Conservation (phyloP, 768 basidiomycete genomes). For the Leccinellum luteum region DNA sequence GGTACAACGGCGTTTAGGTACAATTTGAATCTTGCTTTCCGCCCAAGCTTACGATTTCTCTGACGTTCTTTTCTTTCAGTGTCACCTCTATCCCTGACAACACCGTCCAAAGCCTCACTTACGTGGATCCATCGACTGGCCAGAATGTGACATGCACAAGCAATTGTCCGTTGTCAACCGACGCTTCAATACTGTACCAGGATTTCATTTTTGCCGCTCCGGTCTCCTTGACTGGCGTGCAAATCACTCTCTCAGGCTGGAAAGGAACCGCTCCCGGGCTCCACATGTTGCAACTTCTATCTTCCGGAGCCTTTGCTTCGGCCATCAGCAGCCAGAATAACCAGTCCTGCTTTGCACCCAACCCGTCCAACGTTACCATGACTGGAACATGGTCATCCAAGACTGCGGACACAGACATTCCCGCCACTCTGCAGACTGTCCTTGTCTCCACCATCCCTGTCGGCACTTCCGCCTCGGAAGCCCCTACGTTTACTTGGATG, state of each 20-base stretch:
- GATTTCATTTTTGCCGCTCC: constrained; percentile 81
- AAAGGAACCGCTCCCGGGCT: constrained; percentile 76
- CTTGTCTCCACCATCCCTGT: constrained; percentile 66
- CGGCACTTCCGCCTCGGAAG: constrained; percentile 54
- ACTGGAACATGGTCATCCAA: constrained; percentile 71
- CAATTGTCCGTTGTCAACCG: constrained; percentile 76
- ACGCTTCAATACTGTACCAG: constrained; percentile 79
- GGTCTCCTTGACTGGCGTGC: constrained; percentile 80
- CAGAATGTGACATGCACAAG: constrained; percentile 74
- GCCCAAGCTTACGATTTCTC: not conserved
- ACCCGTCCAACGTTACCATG: constrained; percentile 61
- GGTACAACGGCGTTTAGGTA: constrained; percentile 91
- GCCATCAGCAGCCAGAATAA: constrained; percentile 59
- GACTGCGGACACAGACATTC: constrained; percentile 65
- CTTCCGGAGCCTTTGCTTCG: constrained; percentile 88
- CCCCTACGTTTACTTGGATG: constrained; percentile 85
- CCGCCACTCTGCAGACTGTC: constrained; percentile 77
- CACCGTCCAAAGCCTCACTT: constrained; percentile 70
- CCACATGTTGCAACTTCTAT: constrained; percentile 89
- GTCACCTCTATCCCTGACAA: constrained; percentile 90
- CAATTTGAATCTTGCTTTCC: not conserved
- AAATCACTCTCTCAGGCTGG: constrained; percentile 77
- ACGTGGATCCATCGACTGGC: constrained; percentile 71
- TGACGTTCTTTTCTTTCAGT: constrained; percentile 39
- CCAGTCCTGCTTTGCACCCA: constrained; percentile 74